These are phyloP conservation scores for Potentilla sterilis DNA, from an alignment of 306 rosid genomes.

Conservation along the genomic window DNA sequence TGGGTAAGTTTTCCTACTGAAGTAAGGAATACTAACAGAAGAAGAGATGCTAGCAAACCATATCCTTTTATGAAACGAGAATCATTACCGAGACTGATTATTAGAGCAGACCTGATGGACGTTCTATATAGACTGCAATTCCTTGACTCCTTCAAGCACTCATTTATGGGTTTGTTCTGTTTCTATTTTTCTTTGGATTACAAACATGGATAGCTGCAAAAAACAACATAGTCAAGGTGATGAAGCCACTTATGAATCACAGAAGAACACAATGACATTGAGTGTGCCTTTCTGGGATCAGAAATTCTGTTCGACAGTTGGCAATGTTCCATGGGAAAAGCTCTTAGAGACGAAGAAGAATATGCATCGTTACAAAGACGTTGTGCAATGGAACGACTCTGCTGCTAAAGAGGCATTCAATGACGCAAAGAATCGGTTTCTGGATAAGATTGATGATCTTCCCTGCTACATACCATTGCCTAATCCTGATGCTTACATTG, in stretches of 20 bases:
- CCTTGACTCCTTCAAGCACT: background rate
- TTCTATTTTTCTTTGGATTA: background rate
- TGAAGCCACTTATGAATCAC: background rate
- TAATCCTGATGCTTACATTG: slow-evolving; percentile 58
- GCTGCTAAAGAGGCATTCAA: slow-evolving; percentile 73
- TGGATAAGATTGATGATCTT: slow-evolving; percentile 51
- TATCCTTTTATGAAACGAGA: background rate
- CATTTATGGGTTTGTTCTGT: background rate
- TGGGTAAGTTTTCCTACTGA: background rate
- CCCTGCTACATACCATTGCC: slow-evolving; percentile 50
- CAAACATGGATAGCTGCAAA: background rate
- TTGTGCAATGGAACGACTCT: slow-evolving; percentile 74
- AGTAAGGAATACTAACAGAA: background rate
- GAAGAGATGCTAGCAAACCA: background rate
- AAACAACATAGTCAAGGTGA: background rate
- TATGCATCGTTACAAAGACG: slow-evolving; percentile 40
- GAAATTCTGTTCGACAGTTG: slow-evolving; percentile 50
- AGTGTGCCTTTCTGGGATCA: slow-evolving; percentile 72
- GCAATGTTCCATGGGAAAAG: slow-evolving; percentile 62
- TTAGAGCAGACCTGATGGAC: background rate
- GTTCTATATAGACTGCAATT: background rate
- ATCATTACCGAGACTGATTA: background rate
- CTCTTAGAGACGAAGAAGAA: slow-evolving; percentile 54
- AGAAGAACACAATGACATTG: background rate
- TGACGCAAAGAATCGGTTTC: slow-evolving; percentile 60